Evolutionary conservation across 2,329 filamentous ascomycete species (phyloP).

Genomic region (Aspergillus pseudonomiae): DNA sequence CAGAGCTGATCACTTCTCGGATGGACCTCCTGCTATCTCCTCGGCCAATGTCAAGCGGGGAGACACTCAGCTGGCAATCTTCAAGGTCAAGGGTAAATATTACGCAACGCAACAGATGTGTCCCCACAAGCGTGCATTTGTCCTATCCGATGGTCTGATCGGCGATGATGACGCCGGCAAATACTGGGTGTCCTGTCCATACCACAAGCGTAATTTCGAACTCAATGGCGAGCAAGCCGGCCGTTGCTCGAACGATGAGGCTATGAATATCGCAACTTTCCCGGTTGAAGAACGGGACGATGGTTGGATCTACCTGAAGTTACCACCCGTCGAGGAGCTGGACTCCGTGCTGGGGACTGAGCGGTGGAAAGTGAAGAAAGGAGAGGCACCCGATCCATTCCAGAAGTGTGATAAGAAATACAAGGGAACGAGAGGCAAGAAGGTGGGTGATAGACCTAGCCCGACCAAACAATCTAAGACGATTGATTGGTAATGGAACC

Average conservation of each 20-base stretch:
- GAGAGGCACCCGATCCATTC: constrained; percentile 63
- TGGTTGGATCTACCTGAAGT: constrained; percentile 76
- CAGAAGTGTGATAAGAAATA: constrained; percentile 60
- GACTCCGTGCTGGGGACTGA: constrained; percentile 76
- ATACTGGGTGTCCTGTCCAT: constrained; percentile 85
- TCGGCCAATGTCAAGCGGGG: constrained; percentile 80
- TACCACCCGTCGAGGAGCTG: constrained; percentile 79
- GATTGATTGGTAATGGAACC: constrained; percentile 38
- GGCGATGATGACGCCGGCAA: constrained; percentile 63
- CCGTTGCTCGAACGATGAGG: constrained; percentile 72
- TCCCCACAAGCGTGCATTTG: constrained; percentile 86
- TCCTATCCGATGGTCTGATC: constrained; percentile 82
- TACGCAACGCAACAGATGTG: constrained; percentile 95
- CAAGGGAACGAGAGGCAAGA: constrained; percentile 58
- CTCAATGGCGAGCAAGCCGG: constrained; percentile 68
- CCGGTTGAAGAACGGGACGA: constrained; percentile 73
- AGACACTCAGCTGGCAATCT: constrained; percentile 86
- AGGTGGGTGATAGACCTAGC: constrained; percentile 35
- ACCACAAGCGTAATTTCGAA: constrained; percentile 88
- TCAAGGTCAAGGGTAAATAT: constrained; percentile 77
- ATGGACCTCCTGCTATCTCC: constrained; percentile 68
- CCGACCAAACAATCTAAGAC: constrained; percentile 23
- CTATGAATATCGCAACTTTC: constrained; percentile 81
- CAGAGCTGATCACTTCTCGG: constrained; percentile 68
- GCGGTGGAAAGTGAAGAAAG: constrained; percentile 77